These are phyloP conservation scores for Inga oerstediana DNA, from an alignment of 306 rosid genomes.

Conservation along the genomic window DNA sequence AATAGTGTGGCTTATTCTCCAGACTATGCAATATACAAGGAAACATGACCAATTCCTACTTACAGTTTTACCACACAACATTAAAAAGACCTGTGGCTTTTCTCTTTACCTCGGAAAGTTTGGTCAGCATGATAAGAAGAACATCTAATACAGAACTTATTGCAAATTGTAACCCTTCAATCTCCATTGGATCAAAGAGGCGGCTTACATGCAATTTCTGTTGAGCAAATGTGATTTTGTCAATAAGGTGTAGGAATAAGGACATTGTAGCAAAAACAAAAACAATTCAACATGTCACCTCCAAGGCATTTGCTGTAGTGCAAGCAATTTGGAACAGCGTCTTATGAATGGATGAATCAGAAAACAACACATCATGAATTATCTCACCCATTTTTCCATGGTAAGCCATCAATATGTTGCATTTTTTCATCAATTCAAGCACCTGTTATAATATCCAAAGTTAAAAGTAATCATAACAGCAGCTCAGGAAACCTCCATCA, in stretches of 20 bases:
- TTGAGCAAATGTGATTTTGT: slow-evolving; percentile 30
- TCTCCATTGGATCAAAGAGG: slow-evolving; percentile 71
- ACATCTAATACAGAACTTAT: slow-evolving; percentile 73
- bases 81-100: slow-evolving; percentile 7
- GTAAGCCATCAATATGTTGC: slow-evolving; percentile 55
- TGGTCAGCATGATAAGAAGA: slow-evolving; percentile 63
- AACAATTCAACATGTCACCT: slow-evolving; percentile 55
- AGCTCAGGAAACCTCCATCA: neutral
- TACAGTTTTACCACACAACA: slow-evolving; percentile 21
- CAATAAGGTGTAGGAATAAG: slow-evolving; percentile 29
- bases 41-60: neutral
- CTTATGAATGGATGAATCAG: slow-evolving; percentile 87
- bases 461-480: slow-evolving; percentile 28
- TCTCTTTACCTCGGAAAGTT: slow-evolving; percentile 70
- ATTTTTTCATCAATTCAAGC: slow-evolving; percentile 82
- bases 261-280: slow-evolving; percentile 32
- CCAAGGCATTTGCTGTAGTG: slow-evolving; percentile 71
- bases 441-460: slow-evolving; percentile 56
- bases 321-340: slow-evolving; percentile 74
- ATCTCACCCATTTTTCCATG: slow-evolving; percentile 61
- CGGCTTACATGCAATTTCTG: slow-evolving; percentile 80
- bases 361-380: slow-evolving; percentile 61
- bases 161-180: slow-evolving; percentile 82
- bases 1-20: neutral
- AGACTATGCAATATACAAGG: neutral